A percentile compares a stretch with the other conserved stretches of the same genome.
Conservation (phyloP, 83 land plant species). For the Isoetes engelmannii region DNA sequence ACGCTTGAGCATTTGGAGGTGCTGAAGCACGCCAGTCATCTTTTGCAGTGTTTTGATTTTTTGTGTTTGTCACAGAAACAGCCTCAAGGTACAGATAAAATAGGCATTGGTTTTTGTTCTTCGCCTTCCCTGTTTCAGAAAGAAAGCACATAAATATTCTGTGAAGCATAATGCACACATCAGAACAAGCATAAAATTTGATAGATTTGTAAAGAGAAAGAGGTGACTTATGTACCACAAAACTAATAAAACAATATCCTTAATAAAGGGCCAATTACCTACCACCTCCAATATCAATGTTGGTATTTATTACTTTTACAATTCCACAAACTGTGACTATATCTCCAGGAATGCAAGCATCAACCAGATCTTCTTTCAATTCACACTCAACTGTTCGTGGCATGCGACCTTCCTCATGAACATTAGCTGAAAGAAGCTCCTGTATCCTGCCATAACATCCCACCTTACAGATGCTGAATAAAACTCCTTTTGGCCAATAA, state of each 20-base stretch:
- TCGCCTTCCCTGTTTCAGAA: conserved; percentile 52
- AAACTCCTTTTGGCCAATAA: background rate
- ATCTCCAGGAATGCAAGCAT: conserved; percentile 92
- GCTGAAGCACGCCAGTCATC: conserved; percentile 39
- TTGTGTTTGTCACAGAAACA: conserved; percentile 72
- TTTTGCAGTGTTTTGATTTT: conserved; percentile 49
- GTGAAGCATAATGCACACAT: background rate
- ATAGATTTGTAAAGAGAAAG: background rate
- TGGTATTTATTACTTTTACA: conserved; percentile 76
- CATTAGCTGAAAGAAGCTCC: conserved; percentile 52
- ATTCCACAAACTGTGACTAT: conserved; percentile 91
- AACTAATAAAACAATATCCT: too few species aligned
- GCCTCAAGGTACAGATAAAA: conserved; percentile 87
- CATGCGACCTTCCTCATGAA: conserved; percentile 91
- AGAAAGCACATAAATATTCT: background rate
- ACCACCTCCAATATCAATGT: conserved; percentile 95
- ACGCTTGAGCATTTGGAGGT: conserved; percentile 46
- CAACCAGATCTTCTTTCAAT: conserved; percentile 87
- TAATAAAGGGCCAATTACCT: background rate
- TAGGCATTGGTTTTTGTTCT: conserved; percentile 70
- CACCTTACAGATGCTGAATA: background rate
- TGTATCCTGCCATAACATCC: conserved; percentile 47
- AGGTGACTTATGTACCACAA: background rate
- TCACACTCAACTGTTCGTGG: conserved; percentile 96
- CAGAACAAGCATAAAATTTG: background rate